phyloP scores from a whole-genome alignment of 805 yeast genomes.

The Helenozyma baotianmanensis region DNA sequence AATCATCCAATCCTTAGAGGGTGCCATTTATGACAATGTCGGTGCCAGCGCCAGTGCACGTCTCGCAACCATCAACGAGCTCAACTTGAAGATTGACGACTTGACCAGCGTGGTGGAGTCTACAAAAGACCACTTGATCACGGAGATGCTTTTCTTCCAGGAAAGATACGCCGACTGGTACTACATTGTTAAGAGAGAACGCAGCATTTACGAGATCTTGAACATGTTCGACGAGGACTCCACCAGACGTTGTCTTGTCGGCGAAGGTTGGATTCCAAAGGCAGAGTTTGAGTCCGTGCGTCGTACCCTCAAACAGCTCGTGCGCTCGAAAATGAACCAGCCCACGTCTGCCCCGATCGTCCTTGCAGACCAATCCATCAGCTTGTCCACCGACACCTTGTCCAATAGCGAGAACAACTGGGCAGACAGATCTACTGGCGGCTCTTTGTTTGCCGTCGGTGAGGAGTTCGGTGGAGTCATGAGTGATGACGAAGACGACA shows the following conservation, averaged over 20 bases:
- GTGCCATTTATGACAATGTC: conserved; percentile 32
- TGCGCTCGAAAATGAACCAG: conserved; percentile 30
- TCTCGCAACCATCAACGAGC: conserved; percentile 22
- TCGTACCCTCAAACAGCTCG: conserved; percentile 37
- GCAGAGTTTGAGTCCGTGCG: conserved; percentile 40
- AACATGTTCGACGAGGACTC: conserved; percentile 67
- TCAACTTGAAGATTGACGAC: conserved; percentile 31
- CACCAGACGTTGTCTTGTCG: conserved; percentile 60
- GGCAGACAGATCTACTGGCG: conserved; percentile 5
- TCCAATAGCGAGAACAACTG: conserved; percentile 10
- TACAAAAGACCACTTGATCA: conserved; percentile 32
- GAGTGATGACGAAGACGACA: conserved; percentile 17
- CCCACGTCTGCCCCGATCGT: conserved; percentile 1
- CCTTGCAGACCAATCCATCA: conserved; percentile 7
- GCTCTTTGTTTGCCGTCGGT: conserved; percentile 8
- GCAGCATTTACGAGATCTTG: conserved; percentile 53
- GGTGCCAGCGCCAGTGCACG: conserved; percentile 27
- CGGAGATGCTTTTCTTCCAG: conserved; percentile 35
- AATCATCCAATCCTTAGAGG: conserved; percentile 37
- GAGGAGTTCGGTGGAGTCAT: conserved; percentile 21
- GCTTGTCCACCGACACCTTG: conserved; percentile 14
- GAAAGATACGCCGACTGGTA: conserved; percentile 30
- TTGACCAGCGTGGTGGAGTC: conserved; percentile 27
- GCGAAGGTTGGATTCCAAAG: conserved; percentile 72
- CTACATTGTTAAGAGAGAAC: conserved; percentile 46